Evolutionary conservation across 78 protist genomes (phyloP).

Genomic region (Dictyostelium capitatum): DNA sequence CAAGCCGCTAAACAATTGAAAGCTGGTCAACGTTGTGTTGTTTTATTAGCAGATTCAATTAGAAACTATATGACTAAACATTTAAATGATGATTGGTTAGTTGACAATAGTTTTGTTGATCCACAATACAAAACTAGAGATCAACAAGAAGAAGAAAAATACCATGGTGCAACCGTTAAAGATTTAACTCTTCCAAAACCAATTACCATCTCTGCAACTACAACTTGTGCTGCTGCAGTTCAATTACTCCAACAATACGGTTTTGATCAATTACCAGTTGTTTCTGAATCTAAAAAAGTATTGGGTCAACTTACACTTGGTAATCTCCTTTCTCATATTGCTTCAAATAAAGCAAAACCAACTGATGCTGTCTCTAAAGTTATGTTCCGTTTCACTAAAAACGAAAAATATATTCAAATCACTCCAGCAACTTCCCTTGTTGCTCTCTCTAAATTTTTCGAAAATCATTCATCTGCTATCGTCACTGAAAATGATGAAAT

Average conservation of each 20-base stretch:
- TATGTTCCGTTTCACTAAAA: slow-evolving; percentile 84
- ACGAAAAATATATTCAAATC: slow-evolving; percentile 48
- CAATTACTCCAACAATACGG: slow-evolving; percentile 68
- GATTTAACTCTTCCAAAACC: slow-evolving; percentile 66
- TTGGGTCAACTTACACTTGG: slow-evolving; percentile 81
- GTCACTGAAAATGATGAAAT: slow-evolving; percentile 82
- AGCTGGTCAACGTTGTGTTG: slow-evolving; percentile 88
- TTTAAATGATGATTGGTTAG: slow-evolving; percentile 93
- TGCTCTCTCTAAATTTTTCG: slow-evolving; percentile 60
- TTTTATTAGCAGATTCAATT: slow-evolving; percentile 92
- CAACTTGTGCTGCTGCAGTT: slow-evolving; percentile 61
- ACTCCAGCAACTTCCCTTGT: slow-evolving; percentile 63
- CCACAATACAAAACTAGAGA: slow-evolving; percentile 60
- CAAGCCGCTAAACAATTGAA: slow-evolving; percentile 87
- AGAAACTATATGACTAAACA: slow-evolving; percentile 97
- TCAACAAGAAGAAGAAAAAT: slow-evolving; percentile 71
- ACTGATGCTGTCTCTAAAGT: slow-evolving; percentile 76
- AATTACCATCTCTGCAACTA: slow-evolving; percentile 75
- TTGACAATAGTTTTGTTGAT: slow-evolving; percentile 87
- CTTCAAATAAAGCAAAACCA: slow-evolving; percentile 43
- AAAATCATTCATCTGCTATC: slow-evolving; percentile 67
- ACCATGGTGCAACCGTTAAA: slow-evolving; percentile 82
- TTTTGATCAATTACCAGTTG: slow-evolving; percentile 84
- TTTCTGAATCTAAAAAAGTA: slow-evolving; percentile 59
- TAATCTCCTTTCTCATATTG: slow-evolving; percentile 48